Percentiles rank a stretch among this genome's conserved stretches.
These are phyloP conservation scores for Trichoderma asperelloides DNA, from an alignment of 495 filamentous ascomycete genomes.

Conservation along the genomic window DNA sequence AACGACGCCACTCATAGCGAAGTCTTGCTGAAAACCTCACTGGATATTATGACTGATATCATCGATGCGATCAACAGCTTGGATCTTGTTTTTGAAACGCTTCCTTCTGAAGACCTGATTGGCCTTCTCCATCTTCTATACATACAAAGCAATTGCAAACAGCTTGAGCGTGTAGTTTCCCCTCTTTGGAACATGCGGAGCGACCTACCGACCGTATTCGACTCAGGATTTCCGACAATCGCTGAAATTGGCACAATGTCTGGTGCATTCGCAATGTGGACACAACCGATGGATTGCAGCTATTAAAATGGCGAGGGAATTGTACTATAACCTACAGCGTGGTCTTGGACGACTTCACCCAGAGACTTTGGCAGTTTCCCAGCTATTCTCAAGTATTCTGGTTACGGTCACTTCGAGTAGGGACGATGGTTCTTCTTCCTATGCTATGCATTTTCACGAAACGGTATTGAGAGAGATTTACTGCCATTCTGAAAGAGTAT, in stretches of 20 bases:
- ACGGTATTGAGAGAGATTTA: neutral
- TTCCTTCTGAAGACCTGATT: neutral
- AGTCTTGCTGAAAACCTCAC: neutral
- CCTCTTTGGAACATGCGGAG: neutral
- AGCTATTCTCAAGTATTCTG: neutral
- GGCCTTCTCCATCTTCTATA: neutral
- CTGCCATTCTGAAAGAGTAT: neutral
- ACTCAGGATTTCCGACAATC: neutral
- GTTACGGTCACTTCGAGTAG: neutral
- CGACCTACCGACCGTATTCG: neutral
- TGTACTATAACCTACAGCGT: neutral
- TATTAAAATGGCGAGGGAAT: neutral
- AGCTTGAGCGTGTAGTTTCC: neutral
- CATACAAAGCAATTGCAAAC: neutral
- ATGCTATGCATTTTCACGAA: neutral
- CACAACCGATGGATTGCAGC: neutral
- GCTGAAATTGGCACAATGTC: neutral
- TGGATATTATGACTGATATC: neutral
- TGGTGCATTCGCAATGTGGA: neutral
- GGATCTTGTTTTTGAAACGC: neutral
- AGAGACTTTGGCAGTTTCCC: neutral
- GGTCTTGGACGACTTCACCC: neutral
- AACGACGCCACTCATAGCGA: neutral
- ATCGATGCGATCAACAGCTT: neutral
- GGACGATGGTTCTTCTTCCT: neutral